Percentiles rank a stretch among this genome's conserved stretches.
Evolutionary conservation across 1,284 basidiomycete species (phyloP).

Genomic region (Golubevia pallescens): DNA sequence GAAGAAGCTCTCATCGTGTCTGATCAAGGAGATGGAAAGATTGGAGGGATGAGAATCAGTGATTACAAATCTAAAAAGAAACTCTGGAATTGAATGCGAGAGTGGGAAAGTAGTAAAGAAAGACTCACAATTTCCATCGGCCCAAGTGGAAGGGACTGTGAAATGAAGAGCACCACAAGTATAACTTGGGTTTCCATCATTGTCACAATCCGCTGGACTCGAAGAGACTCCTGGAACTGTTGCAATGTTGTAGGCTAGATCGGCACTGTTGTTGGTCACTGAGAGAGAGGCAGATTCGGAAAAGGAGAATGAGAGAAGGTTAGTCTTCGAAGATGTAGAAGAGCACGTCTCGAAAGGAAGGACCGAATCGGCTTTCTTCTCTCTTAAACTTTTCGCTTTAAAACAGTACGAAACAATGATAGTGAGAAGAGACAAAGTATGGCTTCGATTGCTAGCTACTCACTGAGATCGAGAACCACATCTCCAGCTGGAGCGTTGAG

Average conservation of each 20-base stretch:
- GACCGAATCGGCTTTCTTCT: too few relatives aligned
- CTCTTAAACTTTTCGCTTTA: too few relatives aligned
- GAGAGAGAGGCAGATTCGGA: neutral
- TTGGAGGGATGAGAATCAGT: too few relatives aligned
- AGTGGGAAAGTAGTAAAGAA: neutral
- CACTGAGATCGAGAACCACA: conserved; percentile 36
- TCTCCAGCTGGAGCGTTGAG: conserved; percentile 30
- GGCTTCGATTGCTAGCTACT: neutral
- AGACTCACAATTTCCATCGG: conserved; percentile 30
- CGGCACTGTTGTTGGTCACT: conserved; percentile 29
- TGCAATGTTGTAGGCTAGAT: conserved; percentile 32
- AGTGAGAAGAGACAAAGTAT: too few relatives aligned
- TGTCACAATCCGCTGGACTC: conserved; percentile 4
- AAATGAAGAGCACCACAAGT: conserved; percentile 39
- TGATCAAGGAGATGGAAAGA: conserved; percentile 1
- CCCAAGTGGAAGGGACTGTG: conserved; percentile 38
- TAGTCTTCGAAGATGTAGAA: too few relatives aligned
- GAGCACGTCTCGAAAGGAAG: too few relatives aligned
- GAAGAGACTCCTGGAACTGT: conserved; percentile 28
- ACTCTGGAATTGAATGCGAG: too few relatives aligned
- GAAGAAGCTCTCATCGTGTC: conserved; percentile 27
- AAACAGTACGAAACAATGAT: too few relatives aligned
- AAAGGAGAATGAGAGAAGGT: neutral
- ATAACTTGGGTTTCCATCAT: conserved; percentile 10
- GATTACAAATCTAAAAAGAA: too few relatives aligned